phyloP scores from a whole-genome alignment of 441 rosid species.

The Mallotus japonicus region DNA sequence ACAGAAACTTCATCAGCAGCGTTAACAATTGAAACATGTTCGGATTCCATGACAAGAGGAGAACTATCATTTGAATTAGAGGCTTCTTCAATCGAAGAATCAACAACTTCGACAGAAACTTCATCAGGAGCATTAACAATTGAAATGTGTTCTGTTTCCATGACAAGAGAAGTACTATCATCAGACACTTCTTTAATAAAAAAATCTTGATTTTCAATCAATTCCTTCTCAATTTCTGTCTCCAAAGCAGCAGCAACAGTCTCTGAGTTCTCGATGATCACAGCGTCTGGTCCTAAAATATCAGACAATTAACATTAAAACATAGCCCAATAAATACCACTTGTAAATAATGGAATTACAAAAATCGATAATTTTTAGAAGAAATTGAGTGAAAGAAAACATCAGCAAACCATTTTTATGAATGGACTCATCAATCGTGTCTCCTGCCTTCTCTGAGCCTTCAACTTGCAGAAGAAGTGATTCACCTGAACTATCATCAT shows the following conservation, averaged over 20 bases:
- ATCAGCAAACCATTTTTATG: conserved; percentile 29
- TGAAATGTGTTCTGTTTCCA: background rate
- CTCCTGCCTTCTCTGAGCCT: conserved; percentile 10
- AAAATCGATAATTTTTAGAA: background rate
- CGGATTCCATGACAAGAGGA: background rate
- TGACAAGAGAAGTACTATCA: conserved; percentile 7
- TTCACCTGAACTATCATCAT: conserved; percentile 18
- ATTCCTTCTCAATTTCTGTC: conserved; percentile 3
- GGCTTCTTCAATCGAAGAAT: background rate
- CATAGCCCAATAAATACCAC: background rate
- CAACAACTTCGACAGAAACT: background rate
- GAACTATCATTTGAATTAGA: too few relatives aligned
- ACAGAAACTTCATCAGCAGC: background rate
- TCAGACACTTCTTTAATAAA: conserved; percentile 9
- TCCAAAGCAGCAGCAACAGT: background rate
- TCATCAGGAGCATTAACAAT: background rate
- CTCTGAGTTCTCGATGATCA: conserved; percentile 19
- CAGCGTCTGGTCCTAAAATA: conserved; percentile 22
- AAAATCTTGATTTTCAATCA: background rate
- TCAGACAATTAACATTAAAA: background rate
- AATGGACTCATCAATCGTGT: conserved; percentile 5
- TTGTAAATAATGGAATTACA: too few relatives aligned
- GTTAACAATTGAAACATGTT: background rate
- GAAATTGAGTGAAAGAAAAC: too few relatives aligned
- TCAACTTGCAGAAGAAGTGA: conserved; percentile 12